phyloP scores from a whole-genome alignment of 352 stramenopile genomes.

The Bremia lactucae region DNA sequence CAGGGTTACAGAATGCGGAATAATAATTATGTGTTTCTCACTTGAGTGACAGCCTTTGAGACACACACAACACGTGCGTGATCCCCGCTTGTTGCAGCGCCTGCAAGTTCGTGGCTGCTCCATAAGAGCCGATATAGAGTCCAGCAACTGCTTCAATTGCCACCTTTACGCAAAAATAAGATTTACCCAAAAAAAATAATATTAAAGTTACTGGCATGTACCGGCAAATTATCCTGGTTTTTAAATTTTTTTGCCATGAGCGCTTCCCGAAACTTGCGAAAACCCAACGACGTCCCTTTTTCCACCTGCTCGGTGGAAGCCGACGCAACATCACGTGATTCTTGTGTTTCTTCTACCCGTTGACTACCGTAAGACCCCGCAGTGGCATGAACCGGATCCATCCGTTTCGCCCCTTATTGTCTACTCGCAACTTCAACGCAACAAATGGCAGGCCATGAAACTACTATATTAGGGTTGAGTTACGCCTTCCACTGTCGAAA shows the following conservation, averaged over 20 bases:
- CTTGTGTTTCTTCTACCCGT: too few species aligned
- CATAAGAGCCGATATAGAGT: slow-evolving; percentile 64
- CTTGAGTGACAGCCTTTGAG: slow-evolving; percentile 27
- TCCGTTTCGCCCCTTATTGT: too few species aligned
- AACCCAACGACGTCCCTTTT: slow-evolving; percentile 14
- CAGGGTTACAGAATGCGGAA: too few species aligned
- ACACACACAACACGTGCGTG: slow-evolving; percentile 54
- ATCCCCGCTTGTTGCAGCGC: slow-evolving; percentile 30
- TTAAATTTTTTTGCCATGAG: slow-evolving; percentile 48
- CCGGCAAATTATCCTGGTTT: slow-evolving; percentile 30
- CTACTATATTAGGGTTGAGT: slow-evolving; percentile 31
- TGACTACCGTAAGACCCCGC: too few species aligned
- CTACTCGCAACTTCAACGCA: too few species aligned
- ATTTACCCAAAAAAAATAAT: not conserved
- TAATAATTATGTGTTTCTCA: too few species aligned
- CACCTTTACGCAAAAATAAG: slow-evolving; percentile 9
- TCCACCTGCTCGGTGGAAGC: too few species aligned
- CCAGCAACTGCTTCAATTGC: slow-evolving; percentile 17
- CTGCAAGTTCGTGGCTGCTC: slow-evolving; percentile 38
- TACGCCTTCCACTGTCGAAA: slow-evolving; percentile 17
- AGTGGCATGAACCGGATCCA: too few species aligned
- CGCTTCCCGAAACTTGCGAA: slow-evolving; percentile 51
- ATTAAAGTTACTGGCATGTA: slow-evolving; percentile 6
- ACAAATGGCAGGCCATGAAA: too few species aligned
- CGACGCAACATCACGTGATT: too few species aligned